Conservation (phyloP, 2,329 filamentous ascomycete species). For the Penicillium verrucosum region DNA sequence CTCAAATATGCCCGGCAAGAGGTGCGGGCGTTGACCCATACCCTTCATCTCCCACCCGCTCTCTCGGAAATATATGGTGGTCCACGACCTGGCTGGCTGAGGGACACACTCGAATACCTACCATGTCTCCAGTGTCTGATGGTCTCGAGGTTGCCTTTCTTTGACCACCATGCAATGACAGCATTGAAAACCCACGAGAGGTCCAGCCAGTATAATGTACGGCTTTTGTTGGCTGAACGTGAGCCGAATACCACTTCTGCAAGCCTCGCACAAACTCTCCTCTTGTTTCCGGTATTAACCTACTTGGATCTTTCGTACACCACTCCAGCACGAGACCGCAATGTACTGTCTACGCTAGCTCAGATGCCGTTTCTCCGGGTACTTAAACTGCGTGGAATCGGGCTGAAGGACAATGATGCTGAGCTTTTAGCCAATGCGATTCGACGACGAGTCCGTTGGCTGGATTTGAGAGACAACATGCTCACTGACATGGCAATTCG, state of each 20-base stretch:
- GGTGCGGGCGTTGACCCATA: conserved; percentile 58
- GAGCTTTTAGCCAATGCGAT: conserved; percentile 53
- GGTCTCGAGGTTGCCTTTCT: conserved; percentile 58
- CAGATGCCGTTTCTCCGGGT: conserved; percentile 53
- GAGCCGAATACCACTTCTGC: conserved; percentile 58
- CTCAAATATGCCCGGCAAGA: conserved; percentile 52
- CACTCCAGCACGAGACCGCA: conserved; percentile 46
- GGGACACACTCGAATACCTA: conserved; percentile 56
- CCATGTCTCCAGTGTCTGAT: conserved; percentile 59
- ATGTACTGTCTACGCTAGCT: conserved; percentile 48
- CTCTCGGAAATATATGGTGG: conserved; percentile 60
- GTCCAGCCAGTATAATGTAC: conserved; percentile 45
- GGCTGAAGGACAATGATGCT: conserved; percentile 53
- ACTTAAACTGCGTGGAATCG: conserved; percentile 54
- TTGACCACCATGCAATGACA: conserved; percentile 58
- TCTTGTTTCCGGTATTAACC: conserved; percentile 53
- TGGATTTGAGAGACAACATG: conserved; percentile 57
- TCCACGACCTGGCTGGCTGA: conserved; percentile 57
- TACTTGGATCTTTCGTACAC: conserved; percentile 60
- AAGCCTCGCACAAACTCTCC: conserved; percentile 52
- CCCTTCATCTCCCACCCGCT: conserved; percentile 59
- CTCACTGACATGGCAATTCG: conserved; percentile 56
- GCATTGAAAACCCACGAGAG: conserved; percentile 41
- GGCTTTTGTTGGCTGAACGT: conserved; percentile 55
- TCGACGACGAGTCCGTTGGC: conserved; percentile 50